These are phyloP conservation scores for Nitzschia sp. DNA, from an alignment of 108 stramenopile species.

Conservation along the genomic window DNA sequence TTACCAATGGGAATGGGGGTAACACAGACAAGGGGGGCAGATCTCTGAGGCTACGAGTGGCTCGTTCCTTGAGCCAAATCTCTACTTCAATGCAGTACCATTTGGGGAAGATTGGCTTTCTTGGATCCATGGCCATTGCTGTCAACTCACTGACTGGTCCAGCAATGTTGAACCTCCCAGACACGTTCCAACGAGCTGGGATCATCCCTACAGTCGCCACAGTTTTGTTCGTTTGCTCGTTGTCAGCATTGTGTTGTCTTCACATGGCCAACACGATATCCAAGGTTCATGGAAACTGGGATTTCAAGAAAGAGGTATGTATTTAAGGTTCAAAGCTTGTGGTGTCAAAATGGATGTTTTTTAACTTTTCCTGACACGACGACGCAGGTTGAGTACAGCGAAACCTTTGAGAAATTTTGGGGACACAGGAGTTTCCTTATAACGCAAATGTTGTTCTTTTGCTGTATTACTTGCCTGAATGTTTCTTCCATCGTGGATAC, in stretches of 20 bases:
- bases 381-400: slow-evolving; percentile 49
- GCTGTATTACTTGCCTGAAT: slow-evolving; percentile 52
- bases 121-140: slow-evolving; percentile 63
- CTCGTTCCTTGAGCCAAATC: slow-evolving; percentile 1
- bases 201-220: slow-evolving; percentile 57
- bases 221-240: slow-evolving; percentile 51
- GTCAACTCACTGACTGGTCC: slow-evolving; percentile 75
- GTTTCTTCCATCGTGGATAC: slow-evolving; percentile 63
- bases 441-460: slow-evolving; percentile 56
- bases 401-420: slow-evolving; percentile 57
- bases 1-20: not conserved
- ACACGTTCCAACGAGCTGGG: slow-evolving; percentile 65
- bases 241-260: slow-evolving; percentile 60
- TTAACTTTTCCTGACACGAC: not conserved
- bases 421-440: slow-evolving; percentile 43
- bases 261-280: slow-evolving; percentile 72
- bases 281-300: slow-evolving; percentile 48
- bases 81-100: not conserved
- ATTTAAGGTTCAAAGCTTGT: not conserved
- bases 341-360: not conserved
- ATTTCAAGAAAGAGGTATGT: slow-evolving; percentile 45
- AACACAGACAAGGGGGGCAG: not conserved
- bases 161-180: slow-evolving; percentile 72
- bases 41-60: not conserved
- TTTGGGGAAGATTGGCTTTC: slow-evolving; percentile 40